Evolutionary conservation across 768 basidiomycete species (phyloP).

Genomic region (Leccinum arenicola): DNA sequence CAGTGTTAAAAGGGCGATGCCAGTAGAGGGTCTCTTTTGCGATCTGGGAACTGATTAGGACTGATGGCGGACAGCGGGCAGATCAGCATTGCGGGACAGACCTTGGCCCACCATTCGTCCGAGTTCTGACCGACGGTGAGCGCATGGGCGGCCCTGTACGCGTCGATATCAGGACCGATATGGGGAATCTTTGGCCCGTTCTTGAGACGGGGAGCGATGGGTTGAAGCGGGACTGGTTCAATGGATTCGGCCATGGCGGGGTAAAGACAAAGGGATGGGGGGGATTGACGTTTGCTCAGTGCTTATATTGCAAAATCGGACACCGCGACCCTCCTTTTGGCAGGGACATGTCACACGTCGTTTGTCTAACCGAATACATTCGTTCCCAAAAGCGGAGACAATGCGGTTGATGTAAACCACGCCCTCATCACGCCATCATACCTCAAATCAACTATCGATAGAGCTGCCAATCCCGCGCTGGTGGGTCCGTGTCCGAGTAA

Average conservation of each 20-base stretch:
- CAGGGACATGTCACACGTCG: slow-evolving; percentile 14
- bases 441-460: neutral
- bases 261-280: neutral
- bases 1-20: slow-evolving; percentile 87
- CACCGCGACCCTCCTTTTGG: slow-evolving; percentile 16
- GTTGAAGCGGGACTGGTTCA: slow-evolving; percentile 47
- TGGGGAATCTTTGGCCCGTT: slow-evolving; percentile 67
- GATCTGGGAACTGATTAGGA: slow-evolving; percentile 34
- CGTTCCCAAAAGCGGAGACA: slow-evolving; percentile 18
- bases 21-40: slow-evolving; percentile 79
- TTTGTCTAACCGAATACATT: neutral
- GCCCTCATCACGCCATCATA: neutral
- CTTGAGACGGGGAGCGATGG: slow-evolving; percentile 73
- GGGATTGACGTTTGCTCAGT: neutral
- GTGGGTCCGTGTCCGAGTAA: neutral
- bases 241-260: slow-evolving; percentile 40
- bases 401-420: slow-evolving; percentile 15
- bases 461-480: neutral
- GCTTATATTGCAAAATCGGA: slow-evolving; percentile 17
- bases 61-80: neutral
- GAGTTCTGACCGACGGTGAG: slow-evolving; percentile 72
- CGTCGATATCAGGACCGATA: slow-evolving; percentile 74
- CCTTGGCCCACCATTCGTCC: slow-evolving; percentile 89
- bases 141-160: slow-evolving; percentile 65
- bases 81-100: slow-evolving; percentile 21